Evolutionary conservation across 75 land plant species (phyloP), one percentile per base, ranked within the genome.

Genomic region (Sequoia sempervirens): DNA sequence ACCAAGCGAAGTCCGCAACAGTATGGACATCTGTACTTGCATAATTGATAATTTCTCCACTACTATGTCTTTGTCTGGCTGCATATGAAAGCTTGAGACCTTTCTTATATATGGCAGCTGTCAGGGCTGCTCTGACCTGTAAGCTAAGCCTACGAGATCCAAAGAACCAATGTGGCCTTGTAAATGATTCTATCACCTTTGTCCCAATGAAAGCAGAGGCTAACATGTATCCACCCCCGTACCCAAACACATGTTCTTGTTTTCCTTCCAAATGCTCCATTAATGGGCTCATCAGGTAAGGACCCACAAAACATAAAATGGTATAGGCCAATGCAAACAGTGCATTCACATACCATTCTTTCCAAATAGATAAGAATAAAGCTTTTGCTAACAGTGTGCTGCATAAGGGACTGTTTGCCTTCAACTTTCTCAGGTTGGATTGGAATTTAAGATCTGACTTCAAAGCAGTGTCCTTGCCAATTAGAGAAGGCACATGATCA

Each of bases 11-110:
- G 58, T 94, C 96, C 30, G 92, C 95, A 58, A 94, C 86, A 37
- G 93, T 84, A 81, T 92, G 90, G 1, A 91, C 94, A 85, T 95
- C 97, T 9, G 92, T 94, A 0, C 93, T 87, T 11, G 91, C 89
- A 76, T 94, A 96, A 81, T 93, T 96, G 88, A 88, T 88, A 36
- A 96, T 94, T 82, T 96, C 92, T 12, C 98, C 98, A 32, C 89
- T 81, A 11, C 92, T 91, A 82, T 94, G 92, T 13, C 34, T 82
- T 78, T 87, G 38, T 68, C 86, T 89, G 14, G 89, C 92, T 40
- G 82, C 84, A 83, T 81, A 91, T 2, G 98, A 94, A 10, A 96
- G 83, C 84, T 85, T 86, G 45, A 93, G 86, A 80, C 90, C 93
- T 87, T 96, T 96, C 85, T 85, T 66, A 84, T 94, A 96, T 41